A percentile compares a stretch with the other conserved stretches of the same genome.
Conservation (phyloP, 768 basidiomycete genomes). For the Tulasnella sp. region DNA sequence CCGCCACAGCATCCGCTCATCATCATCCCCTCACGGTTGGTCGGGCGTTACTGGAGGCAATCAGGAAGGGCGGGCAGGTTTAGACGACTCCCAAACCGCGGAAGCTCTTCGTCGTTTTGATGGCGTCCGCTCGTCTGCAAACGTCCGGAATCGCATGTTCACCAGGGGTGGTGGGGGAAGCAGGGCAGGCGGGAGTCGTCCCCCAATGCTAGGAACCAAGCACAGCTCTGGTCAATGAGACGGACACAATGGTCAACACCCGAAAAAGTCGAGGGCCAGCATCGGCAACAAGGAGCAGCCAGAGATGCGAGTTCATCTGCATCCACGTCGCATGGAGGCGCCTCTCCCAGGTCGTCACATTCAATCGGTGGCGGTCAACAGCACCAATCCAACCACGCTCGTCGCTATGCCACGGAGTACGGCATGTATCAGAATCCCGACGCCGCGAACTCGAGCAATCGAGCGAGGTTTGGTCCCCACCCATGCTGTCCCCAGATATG, state of each 20-base stretch:
- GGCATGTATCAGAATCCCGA: background rate
- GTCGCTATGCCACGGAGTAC: background rate
- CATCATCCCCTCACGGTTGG: constrained; percentile 38
- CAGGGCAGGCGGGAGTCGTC: constrained; percentile 52
- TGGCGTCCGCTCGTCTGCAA: constrained; percentile 41
- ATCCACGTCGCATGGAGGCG: background rate
- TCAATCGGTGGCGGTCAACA: background rate
- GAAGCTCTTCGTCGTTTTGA: constrained; percentile 90
- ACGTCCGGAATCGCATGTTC: constrained; percentile 41
- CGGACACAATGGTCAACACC: constrained; percentile 35
- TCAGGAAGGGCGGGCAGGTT: constrained; percentile 72
- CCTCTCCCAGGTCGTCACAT: constrained; percentile 4
- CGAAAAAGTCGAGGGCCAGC: constrained; percentile 25
- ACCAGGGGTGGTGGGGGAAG: constrained; percentile 40
- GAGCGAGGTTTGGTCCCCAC: background rate
- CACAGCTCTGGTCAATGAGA: constrained; percentile 58
- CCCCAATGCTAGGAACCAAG: constrained; percentile 61
- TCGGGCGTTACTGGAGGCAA: constrained; percentile 75
- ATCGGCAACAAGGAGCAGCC: constrained; percentile 8
- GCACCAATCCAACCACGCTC: background rate
- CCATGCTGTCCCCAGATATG: background rate
- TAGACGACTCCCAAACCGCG: constrained; percentile 79
- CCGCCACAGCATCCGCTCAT: constrained; percentile 29
- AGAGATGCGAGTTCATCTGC: background rate
- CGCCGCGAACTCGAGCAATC: background rate